Evolutionary conservation across 805 yeast species (phyloP).

Genomic region (Zygotorulaspora danielsina): DNA sequence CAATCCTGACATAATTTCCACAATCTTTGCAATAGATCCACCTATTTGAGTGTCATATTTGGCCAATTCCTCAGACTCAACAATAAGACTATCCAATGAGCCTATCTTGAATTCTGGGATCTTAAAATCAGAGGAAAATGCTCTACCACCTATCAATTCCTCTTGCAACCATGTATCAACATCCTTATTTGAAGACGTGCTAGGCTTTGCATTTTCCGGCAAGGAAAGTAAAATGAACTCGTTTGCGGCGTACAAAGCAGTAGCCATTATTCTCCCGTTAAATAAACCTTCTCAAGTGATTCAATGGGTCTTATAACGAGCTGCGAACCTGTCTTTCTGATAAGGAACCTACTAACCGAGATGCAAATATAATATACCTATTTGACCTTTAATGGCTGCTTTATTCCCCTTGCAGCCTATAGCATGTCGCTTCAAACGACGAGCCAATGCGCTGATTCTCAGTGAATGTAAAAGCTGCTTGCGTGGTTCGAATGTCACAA

Average conservation of each 20-base stretch:
- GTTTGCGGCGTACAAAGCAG: conserved; percentile 33
- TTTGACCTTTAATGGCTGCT: conserved; percentile 11
- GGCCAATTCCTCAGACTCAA: conserved; percentile 82
- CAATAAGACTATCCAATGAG: conserved; percentile 85
- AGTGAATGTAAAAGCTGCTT: no score
- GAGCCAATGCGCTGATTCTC: neutral
- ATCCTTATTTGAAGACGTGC: conserved; percentile 40
- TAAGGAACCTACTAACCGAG: no score
- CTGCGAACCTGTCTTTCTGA: no score
- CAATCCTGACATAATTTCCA: conserved; percentile 62
- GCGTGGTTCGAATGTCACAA: no score
- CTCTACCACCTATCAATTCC: conserved; percentile 52
- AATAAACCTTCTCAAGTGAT: conserved; percentile 30
- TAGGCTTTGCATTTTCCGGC: conserved; percentile 53
- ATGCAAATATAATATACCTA: no score
- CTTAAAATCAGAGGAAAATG: conserved; percentile 51
- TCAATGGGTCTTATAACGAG: conserved; percentile 29
- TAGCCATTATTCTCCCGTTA: conserved; percentile 18
- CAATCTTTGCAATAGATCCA: conserved; percentile 62
- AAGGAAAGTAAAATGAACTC: conserved; percentile 49
- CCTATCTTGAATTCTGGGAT: conserved; percentile 91
- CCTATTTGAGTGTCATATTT: conserved; percentile 79
- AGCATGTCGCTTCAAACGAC: conserved; percentile 1
- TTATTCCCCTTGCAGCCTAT: conserved; percentile 8
- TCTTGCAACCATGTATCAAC: conserved; percentile 51